A percentile compares a stretch with the other conserved stretches of the same genome.
These are phyloP conservation scores for Volutella citrinella DNA, from an alignment of 2,329 filamentous ascomycete species.

Conservation along the genomic window DNA sequence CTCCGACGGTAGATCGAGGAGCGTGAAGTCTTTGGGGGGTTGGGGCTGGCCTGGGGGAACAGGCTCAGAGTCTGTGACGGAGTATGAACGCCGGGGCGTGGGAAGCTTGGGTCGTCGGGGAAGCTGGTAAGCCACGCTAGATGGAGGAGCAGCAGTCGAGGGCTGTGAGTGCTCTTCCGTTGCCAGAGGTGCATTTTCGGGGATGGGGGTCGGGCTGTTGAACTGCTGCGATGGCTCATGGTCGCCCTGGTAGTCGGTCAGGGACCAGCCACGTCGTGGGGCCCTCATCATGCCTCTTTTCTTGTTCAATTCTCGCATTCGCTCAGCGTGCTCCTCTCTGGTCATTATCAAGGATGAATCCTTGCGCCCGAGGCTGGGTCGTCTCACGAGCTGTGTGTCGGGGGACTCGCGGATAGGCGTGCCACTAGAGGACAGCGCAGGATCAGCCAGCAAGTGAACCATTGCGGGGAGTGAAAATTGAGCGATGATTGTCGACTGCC, in stretches of 20 bases:
- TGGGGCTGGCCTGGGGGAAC: slow-evolving; percentile 42
- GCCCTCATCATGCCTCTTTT: slow-evolving; percentile 35
- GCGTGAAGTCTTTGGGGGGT: slow-evolving; percentile 42
- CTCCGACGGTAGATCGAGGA: slow-evolving; percentile 55
- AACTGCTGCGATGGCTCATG: slow-evolving; percentile 22
- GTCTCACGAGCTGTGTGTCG: slow-evolving; percentile 18
- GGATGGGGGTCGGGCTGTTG: slow-evolving; percentile 28
- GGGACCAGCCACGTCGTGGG: slow-evolving; percentile 45
- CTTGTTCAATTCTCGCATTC: slow-evolving; percentile 36
- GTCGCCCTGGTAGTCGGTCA: slow-evolving; percentile 41
- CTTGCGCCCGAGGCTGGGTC: slow-evolving; percentile 20
- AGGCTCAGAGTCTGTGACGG: slow-evolving; percentile 59
- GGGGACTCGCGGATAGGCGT: slow-evolving; percentile 20
- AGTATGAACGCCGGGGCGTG: slow-evolving; percentile 54
- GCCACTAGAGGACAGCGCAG: slow-evolving; percentile 24
- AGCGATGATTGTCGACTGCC: slow-evolving; percentile 1
- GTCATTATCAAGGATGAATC: slow-evolving; percentile 27
- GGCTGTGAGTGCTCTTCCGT: slow-evolving; percentile 11
- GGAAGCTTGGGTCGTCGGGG: slow-evolving; percentile 36
- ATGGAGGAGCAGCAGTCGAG: slow-evolving; percentile 16
- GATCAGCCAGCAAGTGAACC: slow-evolving; percentile 31
- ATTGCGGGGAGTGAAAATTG: slow-evolving; percentile 18
- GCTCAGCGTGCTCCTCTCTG: slow-evolving; percentile 40
- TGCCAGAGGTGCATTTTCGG: slow-evolving; percentile 28
- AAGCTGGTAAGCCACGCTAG: no score